phyloP scores from a whole-genome alignment of 192 early-diverging fungal species.

The Coemansia sp. region DNA sequence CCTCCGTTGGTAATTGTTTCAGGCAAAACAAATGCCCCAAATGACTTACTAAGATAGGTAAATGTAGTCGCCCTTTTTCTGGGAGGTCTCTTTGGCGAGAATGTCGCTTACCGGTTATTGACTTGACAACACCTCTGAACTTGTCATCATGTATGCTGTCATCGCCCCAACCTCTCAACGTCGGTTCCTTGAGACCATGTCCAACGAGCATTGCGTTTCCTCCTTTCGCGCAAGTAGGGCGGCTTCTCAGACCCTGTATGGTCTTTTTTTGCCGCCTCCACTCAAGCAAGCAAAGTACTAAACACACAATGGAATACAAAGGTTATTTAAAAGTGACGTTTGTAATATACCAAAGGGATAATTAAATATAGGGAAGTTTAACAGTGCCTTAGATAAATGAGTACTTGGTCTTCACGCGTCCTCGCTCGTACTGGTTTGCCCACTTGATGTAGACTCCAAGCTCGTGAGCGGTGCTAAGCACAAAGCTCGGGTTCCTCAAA shows the following conservation, averaged over 20 bases:
- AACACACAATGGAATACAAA: neutral
- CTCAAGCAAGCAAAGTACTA: neutral
- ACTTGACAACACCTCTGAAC: too few relatives aligned
- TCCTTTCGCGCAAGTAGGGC: neutral
- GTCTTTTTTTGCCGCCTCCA: neutral
- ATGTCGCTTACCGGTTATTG: too few relatives aligned
- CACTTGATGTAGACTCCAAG: constrained; percentile 67
- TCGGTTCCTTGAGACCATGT: neutral
- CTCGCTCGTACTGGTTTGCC: constrained; percentile 66
- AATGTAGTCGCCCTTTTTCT: too few relatives aligned
- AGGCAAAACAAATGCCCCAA: too few relatives aligned
- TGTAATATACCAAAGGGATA: too few relatives aligned
- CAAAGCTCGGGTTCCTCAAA: constrained; percentile 73
- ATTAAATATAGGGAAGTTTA: too few relatives aligned
- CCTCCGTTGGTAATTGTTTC: too few relatives aligned
- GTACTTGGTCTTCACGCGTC: constrained; percentile 34
- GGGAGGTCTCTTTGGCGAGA: too few relatives aligned
- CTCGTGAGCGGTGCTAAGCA: constrained; percentile 63
- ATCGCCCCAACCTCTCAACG: neutral
- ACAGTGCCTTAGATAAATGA: neutral
- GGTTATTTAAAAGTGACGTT: neutral
- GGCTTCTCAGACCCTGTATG: neutral
- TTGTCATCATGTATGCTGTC: too few relatives aligned
- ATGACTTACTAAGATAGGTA: too few relatives aligned
- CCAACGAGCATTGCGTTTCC: neutral